Evolutionary conservation across 495 filamentous ascomycete genomes (phyloP).

Genomic region (Cladorrhinum samala): DNA sequence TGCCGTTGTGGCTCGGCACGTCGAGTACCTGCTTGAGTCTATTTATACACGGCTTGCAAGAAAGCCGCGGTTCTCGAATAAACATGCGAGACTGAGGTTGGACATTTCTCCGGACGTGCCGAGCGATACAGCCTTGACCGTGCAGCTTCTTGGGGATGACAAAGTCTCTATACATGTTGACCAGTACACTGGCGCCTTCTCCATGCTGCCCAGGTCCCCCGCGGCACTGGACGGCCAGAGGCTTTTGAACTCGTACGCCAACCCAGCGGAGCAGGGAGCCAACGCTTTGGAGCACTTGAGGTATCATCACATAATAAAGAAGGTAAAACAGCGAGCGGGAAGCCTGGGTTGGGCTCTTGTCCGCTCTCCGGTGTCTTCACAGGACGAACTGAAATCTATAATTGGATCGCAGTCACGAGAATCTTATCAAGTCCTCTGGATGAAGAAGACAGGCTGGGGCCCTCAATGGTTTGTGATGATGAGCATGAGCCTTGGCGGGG

Average conservation of each 20-base stretch:
- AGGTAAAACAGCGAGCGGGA: constrained; percentile 54
- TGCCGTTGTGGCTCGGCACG: constrained; percentile 68
- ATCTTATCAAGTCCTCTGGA: constrained; percentile 54
- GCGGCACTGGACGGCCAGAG: constrained; percentile 38
- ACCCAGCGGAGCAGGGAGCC: constrained; percentile 50
- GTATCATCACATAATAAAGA: constrained; percentile 51
- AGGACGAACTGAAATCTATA: constrained; percentile 53
- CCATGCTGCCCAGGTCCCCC: constrained; percentile 40
- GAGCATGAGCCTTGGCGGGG: constrained; percentile 64
- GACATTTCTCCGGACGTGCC: constrained; percentile 54
- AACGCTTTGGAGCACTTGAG: constrained; percentile 51
- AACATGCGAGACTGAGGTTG: constrained; percentile 48
- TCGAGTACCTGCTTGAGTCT: constrained; percentile 55
- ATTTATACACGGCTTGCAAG: constrained; percentile 52
- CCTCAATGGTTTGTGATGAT: constrained; percentile 63
- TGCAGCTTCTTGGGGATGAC: constrained; percentile 59
- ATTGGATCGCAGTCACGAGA: constrained; percentile 41
- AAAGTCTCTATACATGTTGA: constrained; percentile 60
- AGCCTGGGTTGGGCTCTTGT: constrained; percentile 57
- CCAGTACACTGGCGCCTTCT: constrained; percentile 56
- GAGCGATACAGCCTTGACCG: constrained; percentile 55
- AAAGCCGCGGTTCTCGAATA: constrained; percentile 51
- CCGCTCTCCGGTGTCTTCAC: constrained; percentile 43
- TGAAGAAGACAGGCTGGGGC: constrained; percentile 56
- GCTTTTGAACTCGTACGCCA: constrained; percentile 47